Conservation (phyloP, 805 yeast species). For the Clavispora santaluciae region DNA sequence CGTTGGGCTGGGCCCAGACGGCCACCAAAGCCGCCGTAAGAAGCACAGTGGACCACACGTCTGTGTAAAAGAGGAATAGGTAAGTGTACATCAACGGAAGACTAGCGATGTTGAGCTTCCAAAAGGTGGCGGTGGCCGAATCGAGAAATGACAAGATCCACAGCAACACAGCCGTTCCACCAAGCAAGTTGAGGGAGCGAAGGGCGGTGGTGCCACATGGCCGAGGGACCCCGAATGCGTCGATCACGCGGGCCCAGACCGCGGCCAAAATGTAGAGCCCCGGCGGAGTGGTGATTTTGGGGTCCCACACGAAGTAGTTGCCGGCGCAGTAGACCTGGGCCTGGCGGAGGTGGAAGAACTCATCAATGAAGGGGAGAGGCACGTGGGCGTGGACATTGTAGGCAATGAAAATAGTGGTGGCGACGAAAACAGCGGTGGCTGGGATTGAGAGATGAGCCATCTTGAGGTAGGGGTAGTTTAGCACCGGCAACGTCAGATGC, state of each 20-base stretch:
- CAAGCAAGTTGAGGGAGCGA: slow-evolving; percentile 56
- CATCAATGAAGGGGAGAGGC: slow-evolving; percentile 49
- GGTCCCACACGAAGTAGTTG: slow-evolving; percentile 52
- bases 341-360: slow-evolving; percentile 81
- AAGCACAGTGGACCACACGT: slow-evolving; percentile 82
- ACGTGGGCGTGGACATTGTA: slow-evolving; percentile 7
- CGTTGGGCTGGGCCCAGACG: slow-evolving; percentile 27
- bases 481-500: no score
- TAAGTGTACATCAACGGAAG: slow-evolving; percentile 73
- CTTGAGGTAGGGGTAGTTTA: no score
- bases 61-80: slow-evolving; percentile 82
- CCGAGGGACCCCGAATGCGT: slow-evolving; percentile 25
- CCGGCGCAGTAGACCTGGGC: slow-evolving; percentile 61
- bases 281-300: slow-evolving; percentile 95
- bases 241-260: slow-evolving; percentile 32
- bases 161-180: slow-evolving; percentile 56
- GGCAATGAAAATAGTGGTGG: slow-evolving; percentile 6
- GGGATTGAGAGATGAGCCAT: background rate
- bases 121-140: slow-evolving; percentile 13
- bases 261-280: slow-evolving; percentile 64
- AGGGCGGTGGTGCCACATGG: slow-evolving; percentile 15
- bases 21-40: slow-evolving; percentile 52
- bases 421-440: background rate
- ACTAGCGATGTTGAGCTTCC: slow-evolving; percentile 30
- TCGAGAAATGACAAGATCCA: slow-evolving; percentile 29